Base-by-base conservation (phyloP, 225 moss, liverwort and hornwort genomes). In the Pleurozium schreberi region DNA sequence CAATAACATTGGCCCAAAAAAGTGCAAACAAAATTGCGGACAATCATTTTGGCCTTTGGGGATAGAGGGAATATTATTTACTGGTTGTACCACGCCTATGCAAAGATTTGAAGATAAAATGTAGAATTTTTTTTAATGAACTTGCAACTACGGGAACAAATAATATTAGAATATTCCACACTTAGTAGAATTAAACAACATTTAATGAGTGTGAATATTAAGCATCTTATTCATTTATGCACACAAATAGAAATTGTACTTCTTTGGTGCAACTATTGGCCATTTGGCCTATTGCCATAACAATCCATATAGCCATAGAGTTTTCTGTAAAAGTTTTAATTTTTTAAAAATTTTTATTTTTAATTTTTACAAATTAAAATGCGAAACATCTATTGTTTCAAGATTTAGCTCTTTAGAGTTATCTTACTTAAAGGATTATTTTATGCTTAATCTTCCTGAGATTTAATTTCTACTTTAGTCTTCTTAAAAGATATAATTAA, bases 391-490 rank as follows among this genome's bases (percentile, higher is more conserved):
- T 47, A 47, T 30, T 74, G 3, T 45, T 6, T 73, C 10, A 10
- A 45, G 30, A 18, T 45, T 73, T 3, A 45, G 18, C 10, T 28
- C 18, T 45, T 73, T 18, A 73, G 28, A 45, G 3, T 28, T 73
- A 1, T 47, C 6, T 28, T 2, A 27, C 6, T 28, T 17, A 18
- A 30, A 45, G 18, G 11, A 73, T 73, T 47, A 73, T 45, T 73
- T 45, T 18, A 18, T 17, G 7, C 2, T 47, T 74, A 75, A 49
- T 49, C 30, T 31, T 47, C 12, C 2, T 31, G 12, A 11, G 18
- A 0, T 49, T 16, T 49, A 49, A 19, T 19, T 12, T 0, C 4
- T 1, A 1, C 1, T 75, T 33, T 3, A 31, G 11, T 31, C 0
- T 49, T 20, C 47, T 74, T 18, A 14, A 31, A 73, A 47, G 27